Conservation (phyloP, 352 stramenopile genomes). For the Phytophthora fragariaefolia region DNA sequence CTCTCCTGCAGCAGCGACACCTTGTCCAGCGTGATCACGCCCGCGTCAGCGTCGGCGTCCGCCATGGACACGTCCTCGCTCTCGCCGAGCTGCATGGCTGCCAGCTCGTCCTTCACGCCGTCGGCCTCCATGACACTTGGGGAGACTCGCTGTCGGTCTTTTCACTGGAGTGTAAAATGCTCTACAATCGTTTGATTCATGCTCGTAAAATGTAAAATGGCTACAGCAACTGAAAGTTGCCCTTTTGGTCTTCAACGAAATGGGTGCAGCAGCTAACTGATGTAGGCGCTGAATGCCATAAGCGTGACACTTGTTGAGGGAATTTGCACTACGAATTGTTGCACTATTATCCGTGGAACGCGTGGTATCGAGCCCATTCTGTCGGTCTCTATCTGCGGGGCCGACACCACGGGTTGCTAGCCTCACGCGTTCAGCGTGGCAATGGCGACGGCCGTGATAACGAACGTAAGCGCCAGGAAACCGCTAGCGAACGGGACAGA, state of each 20-base stretch:
- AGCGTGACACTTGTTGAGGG: too few relatives aligned
- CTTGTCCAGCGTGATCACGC: conserved; percentile 62
- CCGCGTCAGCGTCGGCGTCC: conserved; percentile 38
- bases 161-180: neutral
- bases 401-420: conserved; percentile 2
- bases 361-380: conserved; percentile 3
- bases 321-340: neutral
- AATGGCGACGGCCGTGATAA: conserved; percentile 71
- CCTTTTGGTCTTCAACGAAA: neutral
- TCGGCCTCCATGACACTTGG: conserved; percentile 22
- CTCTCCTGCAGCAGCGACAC: conserved; percentile 86
- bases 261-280: neutral
- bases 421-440: conserved; percentile 59
- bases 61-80: conserved; percentile 35
- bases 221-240: conserved; percentile 2
- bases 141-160: too few relatives aligned
- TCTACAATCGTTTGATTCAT: neutral
- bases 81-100: conserved; percentile 33
- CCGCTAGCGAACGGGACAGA: conserved; percentile 63
- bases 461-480: conserved; percentile 74
- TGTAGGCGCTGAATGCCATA: too few relatives aligned
- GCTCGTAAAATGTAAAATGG: conserved; percentile 1
- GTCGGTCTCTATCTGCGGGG: conserved; percentile 20
- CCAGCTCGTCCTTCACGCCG: conserved; percentile 39
- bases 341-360: neutral